A percentile compares a stretch with the other conserved stretches of the same genome.
Evolutionary conservation across 75 land plant genomes (phyloP).

Genomic region (Selaginella moellendorffii): DNA sequence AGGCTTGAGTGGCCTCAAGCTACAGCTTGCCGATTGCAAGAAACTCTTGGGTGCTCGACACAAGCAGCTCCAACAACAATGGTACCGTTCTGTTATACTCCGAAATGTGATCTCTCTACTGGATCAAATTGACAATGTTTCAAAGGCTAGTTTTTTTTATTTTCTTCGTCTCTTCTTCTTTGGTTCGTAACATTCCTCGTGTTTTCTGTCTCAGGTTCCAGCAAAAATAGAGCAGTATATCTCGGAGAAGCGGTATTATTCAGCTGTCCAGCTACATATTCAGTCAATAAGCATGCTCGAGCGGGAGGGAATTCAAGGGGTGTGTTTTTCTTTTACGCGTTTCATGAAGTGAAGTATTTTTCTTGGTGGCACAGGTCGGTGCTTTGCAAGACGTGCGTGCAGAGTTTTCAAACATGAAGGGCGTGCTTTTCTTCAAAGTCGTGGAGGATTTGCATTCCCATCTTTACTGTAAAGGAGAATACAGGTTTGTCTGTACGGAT

Average conservation of each 20-base stretch:
- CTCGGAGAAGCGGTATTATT: slow-evolving; percentile 80
- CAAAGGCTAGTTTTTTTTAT: slow-evolving; percentile 74
- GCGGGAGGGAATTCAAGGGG: slow-evolving; percentile 94
- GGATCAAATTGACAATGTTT: slow-evolving; percentile 85
- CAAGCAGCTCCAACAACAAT: slow-evolving; percentile 85
- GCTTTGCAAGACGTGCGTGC: slow-evolving; percentile 96
- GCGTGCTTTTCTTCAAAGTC: slow-evolving; percentile 64
- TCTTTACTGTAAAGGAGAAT: slow-evolving; percentile 66
- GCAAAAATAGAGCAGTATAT: slow-evolving; percentile 84
- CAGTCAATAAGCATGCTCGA: slow-evolving; percentile 85
- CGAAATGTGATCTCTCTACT: slow-evolving; percentile 85
- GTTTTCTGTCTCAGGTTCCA: too few species aligned
- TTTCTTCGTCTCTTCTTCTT: too few species aligned
- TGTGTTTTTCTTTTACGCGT: slow-evolving; percentile 14
- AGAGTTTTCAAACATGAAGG: slow-evolving; percentile 78
- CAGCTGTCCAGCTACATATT: slow-evolving; percentile 83
- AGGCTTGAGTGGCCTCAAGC: slow-evolving; percentile 59
- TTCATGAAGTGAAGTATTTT: slow-evolving; percentile 11
- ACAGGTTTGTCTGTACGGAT: slow-evolving; percentile 10
- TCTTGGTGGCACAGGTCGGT: slow-evolving; percentile 62
- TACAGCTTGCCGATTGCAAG: slow-evolving; percentile 71
- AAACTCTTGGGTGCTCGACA: slow-evolving; percentile 65
- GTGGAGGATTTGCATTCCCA: slow-evolving; percentile 88
- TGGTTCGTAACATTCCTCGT: too few species aligned
- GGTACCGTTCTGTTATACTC: slow-evolving; percentile 89